A percentile compares a stretch with the other conserved stretches of the same genome.
These are phyloP conservation scores for Carex pumila DNA, from an alignment of 176 grass and related monocot species.

Conservation along the genomic window DNA sequence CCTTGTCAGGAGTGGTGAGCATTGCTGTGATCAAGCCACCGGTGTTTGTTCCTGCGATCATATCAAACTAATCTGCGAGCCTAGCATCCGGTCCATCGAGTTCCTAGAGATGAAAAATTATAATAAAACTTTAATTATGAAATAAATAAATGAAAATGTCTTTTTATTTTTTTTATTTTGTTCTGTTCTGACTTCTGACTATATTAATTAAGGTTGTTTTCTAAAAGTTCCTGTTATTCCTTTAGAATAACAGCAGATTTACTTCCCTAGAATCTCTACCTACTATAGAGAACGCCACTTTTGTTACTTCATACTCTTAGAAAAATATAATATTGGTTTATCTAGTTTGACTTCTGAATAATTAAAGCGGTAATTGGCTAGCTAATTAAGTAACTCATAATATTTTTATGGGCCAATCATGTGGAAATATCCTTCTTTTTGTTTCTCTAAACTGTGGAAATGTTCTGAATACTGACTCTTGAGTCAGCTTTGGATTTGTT, in stretches of 20 bases:
- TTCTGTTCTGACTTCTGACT: not conserved
- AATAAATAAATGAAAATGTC: not conserved
- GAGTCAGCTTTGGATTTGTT: not conserved
- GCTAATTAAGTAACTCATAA: not conserved
- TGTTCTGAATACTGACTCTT: not conserved
- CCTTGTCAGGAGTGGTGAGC: slow-evolving; percentile 37
- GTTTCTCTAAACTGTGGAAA: not conserved
- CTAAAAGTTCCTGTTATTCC: too few species aligned
- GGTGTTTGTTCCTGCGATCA: slow-evolving; percentile 66
- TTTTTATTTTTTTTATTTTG: not conserved
- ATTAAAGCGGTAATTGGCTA: not conserved
- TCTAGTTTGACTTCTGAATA: not conserved
- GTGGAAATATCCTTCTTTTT: too few species aligned
- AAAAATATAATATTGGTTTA: not conserved
- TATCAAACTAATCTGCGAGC: slow-evolving; percentile 67
- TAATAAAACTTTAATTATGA: not conserved
- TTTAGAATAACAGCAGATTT: too few species aligned
- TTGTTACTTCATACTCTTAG: not conserved
- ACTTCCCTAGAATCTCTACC: not conserved
- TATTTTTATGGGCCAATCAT: not conserved
- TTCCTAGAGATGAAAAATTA: slow-evolving; percentile 27
- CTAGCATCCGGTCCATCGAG: slow-evolving; percentile 47
- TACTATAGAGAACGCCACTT: not conserved
- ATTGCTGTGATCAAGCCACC: slow-evolving; percentile 50
- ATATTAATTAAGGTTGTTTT: not conserved